A percentile compares a stretch with the other conserved stretches of the same genome.
phyloP scores from a whole-genome alignment of 2,329 filamentous ascomycete genomes.

The Metarhizium rileyi region DNA sequence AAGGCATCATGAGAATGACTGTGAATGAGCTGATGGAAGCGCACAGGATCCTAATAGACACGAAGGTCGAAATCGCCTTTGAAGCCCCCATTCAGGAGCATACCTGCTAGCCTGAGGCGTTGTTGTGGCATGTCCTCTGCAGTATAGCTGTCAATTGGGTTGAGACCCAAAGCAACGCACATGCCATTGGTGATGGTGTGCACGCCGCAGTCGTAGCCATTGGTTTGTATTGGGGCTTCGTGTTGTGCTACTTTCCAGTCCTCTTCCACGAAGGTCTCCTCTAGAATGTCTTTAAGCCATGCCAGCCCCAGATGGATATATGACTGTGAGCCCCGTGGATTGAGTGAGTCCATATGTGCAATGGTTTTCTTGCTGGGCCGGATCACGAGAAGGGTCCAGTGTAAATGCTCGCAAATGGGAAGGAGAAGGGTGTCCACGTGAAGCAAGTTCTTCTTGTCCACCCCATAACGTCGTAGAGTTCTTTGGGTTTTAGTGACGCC shows the following conservation, averaged over 20 bases:
- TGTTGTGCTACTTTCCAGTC: conserved; percentile 52
- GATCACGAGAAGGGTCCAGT: conserved; percentile 66
- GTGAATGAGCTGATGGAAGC: too few species aligned
- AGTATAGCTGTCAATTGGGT: conserved; percentile 38
- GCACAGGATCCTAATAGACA: conserved; percentile 19
- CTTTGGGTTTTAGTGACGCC: conserved; percentile 39
- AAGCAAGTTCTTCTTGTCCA: conserved; percentile 52
- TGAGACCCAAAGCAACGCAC: conserved; percentile 45
- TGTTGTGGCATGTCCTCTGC: conserved; percentile 48
- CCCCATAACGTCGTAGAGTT: conserved; percentile 46
- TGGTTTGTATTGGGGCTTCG: conserved; percentile 47
- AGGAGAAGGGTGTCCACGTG: conserved; percentile 59
- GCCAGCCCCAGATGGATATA: conserved; percentile 34
- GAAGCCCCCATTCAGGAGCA: conserved; percentile 60
- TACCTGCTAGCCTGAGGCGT: conserved; percentile 51
- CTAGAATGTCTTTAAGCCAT: conserved; percentile 51
- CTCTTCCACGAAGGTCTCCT: conserved; percentile 37
- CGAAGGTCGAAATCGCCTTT: conserved; percentile 45
- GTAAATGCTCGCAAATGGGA: conserved; percentile 53
- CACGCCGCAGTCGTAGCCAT: conserved; percentile 67
- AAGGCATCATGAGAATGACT: too few species aligned
- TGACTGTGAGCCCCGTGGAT: conserved; percentile 25
- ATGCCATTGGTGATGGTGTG: conserved; percentile 67
- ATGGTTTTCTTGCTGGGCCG: conserved; percentile 50
- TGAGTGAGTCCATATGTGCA: conserved; percentile 61